Conservation (phyloP, 768 basidiomycete species). For the Boletus reticuloceps region DNA sequence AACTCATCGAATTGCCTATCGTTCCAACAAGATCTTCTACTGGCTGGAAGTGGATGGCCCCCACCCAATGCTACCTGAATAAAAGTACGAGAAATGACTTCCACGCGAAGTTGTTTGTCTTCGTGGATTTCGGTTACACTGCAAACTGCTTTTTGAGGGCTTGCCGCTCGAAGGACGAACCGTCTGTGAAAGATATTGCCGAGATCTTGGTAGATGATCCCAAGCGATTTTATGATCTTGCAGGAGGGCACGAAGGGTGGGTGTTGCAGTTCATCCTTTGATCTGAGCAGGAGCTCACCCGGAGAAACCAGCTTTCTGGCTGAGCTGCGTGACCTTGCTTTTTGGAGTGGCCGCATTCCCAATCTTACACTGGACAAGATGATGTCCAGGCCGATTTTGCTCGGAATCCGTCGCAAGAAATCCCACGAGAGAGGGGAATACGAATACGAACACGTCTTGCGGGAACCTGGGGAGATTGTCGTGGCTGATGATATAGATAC, state of each 20-base stretch:
- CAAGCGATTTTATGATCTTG: slow-evolving; percentile 59
- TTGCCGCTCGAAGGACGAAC: slow-evolving; percentile 82
- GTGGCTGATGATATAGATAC: slow-evolving; percentile 81
- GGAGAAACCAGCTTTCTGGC: slow-evolving; percentile 56
- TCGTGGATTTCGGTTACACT: slow-evolving; percentile 77
- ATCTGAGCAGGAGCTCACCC: background rate
- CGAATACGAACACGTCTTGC: slow-evolving; percentile 58
- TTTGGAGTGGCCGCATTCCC: slow-evolving; percentile 55
- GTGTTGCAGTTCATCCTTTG: slow-evolving; percentile 13
- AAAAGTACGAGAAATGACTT: slow-evolving; percentile 51
- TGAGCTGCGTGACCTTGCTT: slow-evolving; percentile 78
- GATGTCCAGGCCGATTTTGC: slow-evolving; percentile 64
- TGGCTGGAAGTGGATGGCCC: slow-evolving; percentile 40
- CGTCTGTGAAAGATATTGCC: slow-evolving; percentile 76
- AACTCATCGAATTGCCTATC: slow-evolving; percentile 54
- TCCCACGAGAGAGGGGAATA: slow-evolving; percentile 53
- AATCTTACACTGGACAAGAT: slow-evolving; percentile 51
- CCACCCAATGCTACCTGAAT: slow-evolving; percentile 66
- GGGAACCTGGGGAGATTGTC: slow-evolving; percentile 62
- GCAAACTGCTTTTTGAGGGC: slow-evolving; percentile 81
- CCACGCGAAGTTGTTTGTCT: slow-evolving; percentile 77
- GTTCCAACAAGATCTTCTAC: slow-evolving; percentile 32
- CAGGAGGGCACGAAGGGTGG: slow-evolving; percentile 64
- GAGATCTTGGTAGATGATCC: slow-evolving; percentile 65
- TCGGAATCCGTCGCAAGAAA: slow-evolving; percentile 62